Evolutionary conservation across 306 rosid genomes (phyloP).

Genomic region (Dalbergia cultrata): DNA sequence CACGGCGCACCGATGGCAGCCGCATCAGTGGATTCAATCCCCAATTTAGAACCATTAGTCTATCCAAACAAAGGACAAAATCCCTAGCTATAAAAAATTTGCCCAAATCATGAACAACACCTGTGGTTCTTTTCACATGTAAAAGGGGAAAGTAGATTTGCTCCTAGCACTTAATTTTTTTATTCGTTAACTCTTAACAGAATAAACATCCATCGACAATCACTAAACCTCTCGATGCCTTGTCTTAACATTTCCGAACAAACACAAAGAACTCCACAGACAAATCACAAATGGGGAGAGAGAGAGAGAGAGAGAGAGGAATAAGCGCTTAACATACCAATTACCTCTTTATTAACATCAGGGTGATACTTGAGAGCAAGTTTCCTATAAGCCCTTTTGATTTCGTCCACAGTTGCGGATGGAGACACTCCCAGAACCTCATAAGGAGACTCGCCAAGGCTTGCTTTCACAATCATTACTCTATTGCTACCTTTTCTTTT

Average conservation of each 20-base stretch:
- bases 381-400: slow-evolving; percentile 91
- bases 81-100: neutral
- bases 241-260: slow-evolving; percentile 17
- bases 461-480: slow-evolving; percentile 48
- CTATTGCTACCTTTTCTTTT: slow-evolving; percentile 43
- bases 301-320: neutral
- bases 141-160: too few species aligned
- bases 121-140: neutral
- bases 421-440: slow-evolving; percentile 84
- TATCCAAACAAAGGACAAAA: slow-evolving; percentile 25
- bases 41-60: neutral
- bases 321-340: neutral
- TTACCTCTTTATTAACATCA: slow-evolving; percentile 95
- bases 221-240: neutral
- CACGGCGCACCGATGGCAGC: neutral
- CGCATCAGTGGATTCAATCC: neutral
- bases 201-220: neutral
- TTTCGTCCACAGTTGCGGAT: slow-evolving; percentile 72
- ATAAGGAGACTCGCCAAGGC: slow-evolving; percentile 80
- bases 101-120: slow-evolving; percentile 8
- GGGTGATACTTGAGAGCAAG: slow-evolving; percentile 97
- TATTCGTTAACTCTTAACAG: neutral
- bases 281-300: neutral
- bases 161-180: neutral
- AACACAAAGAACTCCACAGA: neutral